A percentile compares a stretch with the other conserved stretches of the same genome.
Evolutionary conservation across 495 filamentous ascomycete species (phyloP).

Genomic region (Daldinia concentrica): DNA sequence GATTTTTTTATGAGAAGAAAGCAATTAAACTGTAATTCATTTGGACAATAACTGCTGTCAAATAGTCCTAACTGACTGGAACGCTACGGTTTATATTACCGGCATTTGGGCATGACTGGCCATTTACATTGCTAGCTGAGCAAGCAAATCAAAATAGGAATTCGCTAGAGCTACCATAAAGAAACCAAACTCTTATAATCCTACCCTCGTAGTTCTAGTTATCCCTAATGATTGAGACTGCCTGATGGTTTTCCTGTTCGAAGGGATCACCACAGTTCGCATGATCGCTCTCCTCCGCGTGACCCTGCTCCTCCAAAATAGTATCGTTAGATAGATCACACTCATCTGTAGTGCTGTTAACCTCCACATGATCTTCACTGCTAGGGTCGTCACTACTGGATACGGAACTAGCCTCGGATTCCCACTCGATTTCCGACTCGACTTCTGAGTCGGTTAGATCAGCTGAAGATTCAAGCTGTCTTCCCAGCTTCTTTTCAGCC

Average conservation of each 20-base stretch:
- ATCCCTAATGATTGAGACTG: too few relatives aligned
- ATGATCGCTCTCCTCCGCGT: not conserved
- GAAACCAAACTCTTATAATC: not conserved
- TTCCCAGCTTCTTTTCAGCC: conserved; percentile 8
- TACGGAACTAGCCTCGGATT: not conserved
- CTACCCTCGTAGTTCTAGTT: too few relatives aligned
- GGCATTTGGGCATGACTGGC: too few relatives aligned
- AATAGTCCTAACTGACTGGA: too few relatives aligned
- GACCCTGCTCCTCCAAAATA: not conserved
- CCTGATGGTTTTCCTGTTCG: too few relatives aligned
- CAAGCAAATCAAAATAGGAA: too few relatives aligned
- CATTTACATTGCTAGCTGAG: too few relatives aligned
- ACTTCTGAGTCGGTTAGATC: not conserved
- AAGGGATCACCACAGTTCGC: not conserved
- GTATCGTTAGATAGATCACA: not conserved
- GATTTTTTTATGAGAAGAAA: too few relatives aligned
- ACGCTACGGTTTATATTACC: too few relatives aligned
- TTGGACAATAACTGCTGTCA: too few relatives aligned
- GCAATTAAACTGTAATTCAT: too few relatives aligned
- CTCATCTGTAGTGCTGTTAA: not conserved
- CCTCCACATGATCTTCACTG: not conserved
- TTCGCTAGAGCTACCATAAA: not conserved
- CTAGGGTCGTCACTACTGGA: not conserved
- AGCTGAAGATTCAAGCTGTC: not conserved
- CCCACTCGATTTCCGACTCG: not conserved